Base-by-base conservation (phyloP, 257 asterid species). In the Nicotiana noctiflora region DNA sequence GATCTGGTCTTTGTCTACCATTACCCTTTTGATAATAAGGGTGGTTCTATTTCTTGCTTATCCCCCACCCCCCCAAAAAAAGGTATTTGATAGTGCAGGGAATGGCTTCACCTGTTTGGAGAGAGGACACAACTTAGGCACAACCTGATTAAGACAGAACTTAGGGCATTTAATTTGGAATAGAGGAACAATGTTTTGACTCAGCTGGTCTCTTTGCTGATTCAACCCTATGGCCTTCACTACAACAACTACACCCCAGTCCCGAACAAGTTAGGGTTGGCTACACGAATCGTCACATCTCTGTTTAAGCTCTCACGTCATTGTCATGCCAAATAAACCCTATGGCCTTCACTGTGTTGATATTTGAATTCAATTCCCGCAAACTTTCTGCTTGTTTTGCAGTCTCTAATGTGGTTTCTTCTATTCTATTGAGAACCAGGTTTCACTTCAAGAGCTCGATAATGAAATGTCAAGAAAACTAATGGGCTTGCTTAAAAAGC, bases 381-480 rank as follows among this genome's bases (percentile, higher is more conserved):
- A 74, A 23, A 74, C 25, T 49, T 74, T 49, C 44, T 74, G 61
- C 40, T 74, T n/a, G 51, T 64, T 44, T 79, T 79, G 46, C 68
- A 79, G 63, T 55, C 51, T 12, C 81, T 74, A 32, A 49, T 67
- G 17, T 84, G 68, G 57, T 65, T 82, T 29, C 31, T 62, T 59
- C 32, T 55, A n/a, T 63, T 57, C 63, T 25, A 11, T 79, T 80
- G 70, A 57, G 61, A 40, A 81, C 76, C 92, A 93, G 97, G 92
- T 89, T 82, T 87, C 81, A 84, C 87, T 94, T 75, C 81, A 80
- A 31, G 92, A 67, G 81, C 85, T 83, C 59, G 91, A 88, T 82
- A 93, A 90, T 56, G 87, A 82, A 74, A 88, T 87, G 87, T 86
- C 98, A 59, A 92, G 89, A 83, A 91, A 87, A 87, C 86, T 94